These are phyloP conservation scores for Thoreauomyces humboldtii DNA, from an alignment of 192 early-diverging fungal genomes.

Conservation along the genomic window DNA sequence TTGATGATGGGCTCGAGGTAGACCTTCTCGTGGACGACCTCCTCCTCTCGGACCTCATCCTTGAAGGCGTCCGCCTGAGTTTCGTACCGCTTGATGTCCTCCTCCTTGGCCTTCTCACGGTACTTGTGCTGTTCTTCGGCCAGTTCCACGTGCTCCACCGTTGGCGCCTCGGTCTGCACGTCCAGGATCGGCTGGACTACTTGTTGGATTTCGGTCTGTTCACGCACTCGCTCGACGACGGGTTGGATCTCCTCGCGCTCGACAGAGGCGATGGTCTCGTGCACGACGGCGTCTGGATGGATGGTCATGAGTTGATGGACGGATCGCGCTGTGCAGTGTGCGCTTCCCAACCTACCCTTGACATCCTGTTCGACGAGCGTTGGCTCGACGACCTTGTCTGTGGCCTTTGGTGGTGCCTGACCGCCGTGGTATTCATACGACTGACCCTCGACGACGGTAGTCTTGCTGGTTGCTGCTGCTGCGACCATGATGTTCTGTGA, in stretches of 20 bases:
- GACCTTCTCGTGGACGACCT: conserved; percentile 29
- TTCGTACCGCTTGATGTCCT: conserved; percentile 16
- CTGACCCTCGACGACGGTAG: neutral
- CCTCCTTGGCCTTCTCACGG: conserved; percentile 24
- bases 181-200: conserved; percentile 32
- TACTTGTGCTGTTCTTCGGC: conserved; percentile 23
- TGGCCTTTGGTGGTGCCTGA: conserved; percentile 18
- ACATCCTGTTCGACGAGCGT: neutral
- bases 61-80: conserved; percentile 24
- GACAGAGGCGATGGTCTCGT: conserved; percentile 20
- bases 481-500: too few relatives aligned
- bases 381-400: conserved; percentile 18
- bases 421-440: conserved; percentile 33
- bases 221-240: conserved; percentile 21
- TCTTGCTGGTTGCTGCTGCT: too few relatives aligned
- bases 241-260: conserved; percentile 33
- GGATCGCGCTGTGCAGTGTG: too few relatives aligned
- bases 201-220: conserved; percentile 23
- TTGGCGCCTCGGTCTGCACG: conserved; percentile 24
- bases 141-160: conserved; percentile 18
- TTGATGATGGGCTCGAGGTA: conserved; percentile 32
- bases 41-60: conserved; percentile 9
- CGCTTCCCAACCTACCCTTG: conserved; percentile 19
- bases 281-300: conserved; percentile 26
- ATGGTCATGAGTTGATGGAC: too few relatives aligned